Base-by-base conservation (phyloP, 2,329 filamentous ascomycete genomes). In the Cyanodermella asteris region DNA sequence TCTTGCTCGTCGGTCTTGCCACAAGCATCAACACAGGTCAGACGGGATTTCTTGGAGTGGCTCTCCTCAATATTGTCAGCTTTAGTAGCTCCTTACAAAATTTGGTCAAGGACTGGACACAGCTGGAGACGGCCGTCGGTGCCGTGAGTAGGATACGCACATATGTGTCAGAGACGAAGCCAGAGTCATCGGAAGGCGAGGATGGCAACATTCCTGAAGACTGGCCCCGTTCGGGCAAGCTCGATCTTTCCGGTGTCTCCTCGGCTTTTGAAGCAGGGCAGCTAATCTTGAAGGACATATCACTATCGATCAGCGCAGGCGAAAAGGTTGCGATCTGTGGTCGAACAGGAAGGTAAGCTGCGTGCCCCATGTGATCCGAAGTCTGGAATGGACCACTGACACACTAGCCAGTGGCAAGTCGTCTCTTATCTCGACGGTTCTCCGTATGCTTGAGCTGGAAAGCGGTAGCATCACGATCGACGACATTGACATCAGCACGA, bases 121-220 rank as follows among this genome's bases (percentile, higher is more conserved):
- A 52, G 20, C 43, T 69, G 10, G 64, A 70, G 34, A 68, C 61
- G 0, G 53, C 56, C 18, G 54, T 70, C 22, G 64, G 64, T 6
- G 61, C 61, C 7, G 52, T 70, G 6, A 48, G 55, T 4, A 50
- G 64, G 13, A 50, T 67, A 31, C 61, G 59, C 37, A 49, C 51
- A n/a, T 66, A 66, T 31, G 50, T 48, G 1, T 45, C 48, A 5
- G 21, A 16, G 5, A 30, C 25, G 5, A 36, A 47, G 7, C 47
- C 45, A 2, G 59, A 63, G 33, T 46, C 61, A 23, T 40, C 41
- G 22, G 38, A 38, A 5, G 39, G 34, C 3, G 57, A 64, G 33
- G 42, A 49, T 20, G 36, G 41, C 8, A 34, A 37, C 4, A 42
- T 49, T 4, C 49, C 52, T 3, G 35, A 45, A 1, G 39, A 42